These are phyloP conservation scores for Paramecium sonneborni DNA, from an alignment of 73 alveolate genomes.

Conservation along the genomic window DNA sequence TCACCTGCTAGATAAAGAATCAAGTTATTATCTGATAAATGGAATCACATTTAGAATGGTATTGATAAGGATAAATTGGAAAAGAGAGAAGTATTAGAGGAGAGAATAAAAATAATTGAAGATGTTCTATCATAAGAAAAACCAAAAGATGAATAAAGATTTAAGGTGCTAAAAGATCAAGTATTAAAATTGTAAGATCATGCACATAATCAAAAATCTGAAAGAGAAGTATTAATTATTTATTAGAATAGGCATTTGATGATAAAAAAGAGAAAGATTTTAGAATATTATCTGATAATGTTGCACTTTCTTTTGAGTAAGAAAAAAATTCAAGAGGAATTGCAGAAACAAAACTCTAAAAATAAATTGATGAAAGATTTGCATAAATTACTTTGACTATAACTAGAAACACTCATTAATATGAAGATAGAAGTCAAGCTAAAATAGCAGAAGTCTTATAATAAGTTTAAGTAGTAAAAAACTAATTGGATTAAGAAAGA, in stretches of 20 bases:
- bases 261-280: constrained; percentile 57
- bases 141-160: constrained; percentile 49
- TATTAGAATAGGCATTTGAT: constrained; percentile 21
- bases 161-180: constrained; percentile 32
- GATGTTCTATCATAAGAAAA: constrained; percentile 22
- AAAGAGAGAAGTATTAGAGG: constrained; percentile 51
- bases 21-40: constrained; percentile 41
- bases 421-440: constrained; percentile 57
- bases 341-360: constrained; percentile 27
- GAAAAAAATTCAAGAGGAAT: constrained; percentile 30
- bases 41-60: constrained; percentile 58
- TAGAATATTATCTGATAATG: constrained; percentile 35
- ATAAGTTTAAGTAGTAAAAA: constrained; percentile 6
- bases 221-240: neutral
- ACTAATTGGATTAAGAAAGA: constrained; percentile 38
- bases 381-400: constrained; percentile 47
- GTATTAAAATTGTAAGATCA: constrained; percentile 5
- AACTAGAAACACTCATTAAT: constrained; percentile 45
- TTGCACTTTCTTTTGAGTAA: constrained; percentile 31
- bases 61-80: constrained; percentile 53
- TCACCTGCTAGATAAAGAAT: constrained; percentile 47
- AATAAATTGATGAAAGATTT: constrained; percentile 48
- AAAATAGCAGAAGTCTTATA: constrained; percentile 36
- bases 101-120: constrained; percentile 51
- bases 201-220: constrained; percentile 41